Conservation (phyloP, 176 grass and related monocot genomes). For the Stipa capillata region DNA sequence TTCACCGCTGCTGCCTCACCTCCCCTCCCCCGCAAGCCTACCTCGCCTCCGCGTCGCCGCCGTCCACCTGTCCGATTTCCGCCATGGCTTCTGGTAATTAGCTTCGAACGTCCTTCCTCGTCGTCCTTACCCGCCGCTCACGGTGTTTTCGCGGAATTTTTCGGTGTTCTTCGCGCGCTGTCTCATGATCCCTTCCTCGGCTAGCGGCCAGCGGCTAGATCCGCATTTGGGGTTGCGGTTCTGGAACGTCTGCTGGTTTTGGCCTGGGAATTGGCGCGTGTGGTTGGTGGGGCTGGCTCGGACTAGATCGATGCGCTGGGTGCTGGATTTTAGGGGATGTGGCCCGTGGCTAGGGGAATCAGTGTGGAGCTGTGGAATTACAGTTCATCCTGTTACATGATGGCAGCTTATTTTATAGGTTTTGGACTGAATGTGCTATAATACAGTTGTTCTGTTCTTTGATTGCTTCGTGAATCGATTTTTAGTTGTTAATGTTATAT, state of each 20-base stretch:
- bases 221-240: not conserved
- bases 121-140: not conserved
- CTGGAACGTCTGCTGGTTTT: not conserved
- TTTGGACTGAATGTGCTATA: not conserved
- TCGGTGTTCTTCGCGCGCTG: not conserved
- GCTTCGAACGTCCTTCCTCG: not conserved
- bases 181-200: not conserved
- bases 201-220: slow-evolving; percentile 10
- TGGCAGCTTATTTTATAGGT: not conserved
- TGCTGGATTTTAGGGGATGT: not conserved
- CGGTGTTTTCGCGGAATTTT: not conserved
- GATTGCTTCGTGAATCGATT: not conserved
- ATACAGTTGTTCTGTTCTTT: not conserved
- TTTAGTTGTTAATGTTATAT: not conserved
- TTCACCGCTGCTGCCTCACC: not conserved
- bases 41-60: not conserved
- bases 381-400: not conserved
- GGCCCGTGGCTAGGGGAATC: not conserved
- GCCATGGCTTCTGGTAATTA: slow-evolving; percentile 42
- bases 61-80: not conserved
- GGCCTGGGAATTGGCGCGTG: not conserved
- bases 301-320: not conserved
- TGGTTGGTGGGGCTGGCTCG: too few species aligned
- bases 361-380: not conserved
- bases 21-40: not conserved